phyloP scores from a whole-genome alignment of 768 basidiomycete species.

The Termitomyces sp. region DNA sequence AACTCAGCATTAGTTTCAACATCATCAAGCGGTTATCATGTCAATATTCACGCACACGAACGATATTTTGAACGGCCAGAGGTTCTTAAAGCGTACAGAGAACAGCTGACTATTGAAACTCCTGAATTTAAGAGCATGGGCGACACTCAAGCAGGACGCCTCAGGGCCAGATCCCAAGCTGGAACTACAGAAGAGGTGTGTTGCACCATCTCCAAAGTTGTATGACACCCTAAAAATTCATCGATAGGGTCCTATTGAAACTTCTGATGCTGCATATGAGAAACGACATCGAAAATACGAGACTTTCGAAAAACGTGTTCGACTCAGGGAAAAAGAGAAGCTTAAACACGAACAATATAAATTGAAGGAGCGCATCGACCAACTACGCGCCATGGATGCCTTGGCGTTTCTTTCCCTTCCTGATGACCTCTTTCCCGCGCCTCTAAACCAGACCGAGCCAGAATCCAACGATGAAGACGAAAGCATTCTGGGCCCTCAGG shows the following conservation, averaged over 20 bases:
- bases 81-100: constrained; percentile 65
- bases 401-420: constrained; percentile 64
- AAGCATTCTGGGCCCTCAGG: constrained; percentile 27
- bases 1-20: constrained; percentile 49
- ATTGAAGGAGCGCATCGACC: constrained; percentile 84
- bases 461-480: constrained; percentile 24
- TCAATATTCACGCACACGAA: constrained; percentile 61
- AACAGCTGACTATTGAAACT: constrained; percentile 72
- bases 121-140: constrained; percentile 57
- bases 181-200: constrained; percentile 68
- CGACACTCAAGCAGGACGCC: constrained; percentile 54
- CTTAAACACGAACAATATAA: constrained; percentile 91
- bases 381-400: constrained; percentile 70
- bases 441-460: constrained; percentile 18
- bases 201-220: constrained; percentile 11
- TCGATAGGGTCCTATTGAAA: constrained; percentile 54
- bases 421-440: constrained; percentile 51
- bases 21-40: constrained; percentile 33
- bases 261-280: constrained; percentile 77
- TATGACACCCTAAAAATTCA: neutral
- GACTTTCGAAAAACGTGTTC: constrained; percentile 79
- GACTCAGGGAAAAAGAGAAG: constrained; percentile 87
- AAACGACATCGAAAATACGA: constrained; percentile 86
- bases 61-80: constrained; percentile 79
- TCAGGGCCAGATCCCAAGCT: constrained; percentile 47